These are phyloP conservation scores for Micractinium conductrix DNA, from an alignment of 139 green algal genomes.

Conservation along the genomic window DNA sequence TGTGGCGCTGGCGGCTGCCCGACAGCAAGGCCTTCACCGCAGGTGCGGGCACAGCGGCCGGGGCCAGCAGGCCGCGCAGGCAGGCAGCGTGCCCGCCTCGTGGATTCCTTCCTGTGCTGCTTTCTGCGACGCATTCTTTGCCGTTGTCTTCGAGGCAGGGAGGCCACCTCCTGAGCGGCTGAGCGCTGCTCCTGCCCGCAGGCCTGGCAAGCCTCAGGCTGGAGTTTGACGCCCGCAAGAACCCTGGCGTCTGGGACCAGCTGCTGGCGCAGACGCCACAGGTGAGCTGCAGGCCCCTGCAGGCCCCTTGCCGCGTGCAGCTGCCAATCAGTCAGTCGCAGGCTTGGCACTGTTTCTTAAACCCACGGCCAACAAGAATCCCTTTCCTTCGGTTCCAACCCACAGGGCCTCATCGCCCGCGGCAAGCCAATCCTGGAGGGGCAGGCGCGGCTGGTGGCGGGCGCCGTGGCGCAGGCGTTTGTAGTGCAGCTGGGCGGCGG, in stretches of 20 bases:
- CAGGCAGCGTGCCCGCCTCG: too few species aligned
- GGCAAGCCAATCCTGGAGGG: constrained; percentile 31
- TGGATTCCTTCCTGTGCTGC: too few species aligned
- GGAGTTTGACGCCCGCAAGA: constrained; percentile 59
- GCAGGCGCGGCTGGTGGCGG: constrained; percentile 33
- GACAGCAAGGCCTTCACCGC: constrained; percentile 59
- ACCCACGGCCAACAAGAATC: too few species aligned
- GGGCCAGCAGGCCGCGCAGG: too few species aligned
- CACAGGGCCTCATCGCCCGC: background rate
- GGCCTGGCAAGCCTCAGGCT: constrained; percentile 44
- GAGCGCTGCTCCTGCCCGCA: constrained; percentile 14
- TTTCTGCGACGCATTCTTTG: too few species aligned
- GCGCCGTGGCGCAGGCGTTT: constrained; percentile 35
- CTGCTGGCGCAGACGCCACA: constrained; percentile 36
- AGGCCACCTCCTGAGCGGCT: too few species aligned
- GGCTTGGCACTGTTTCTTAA: too few species aligned
- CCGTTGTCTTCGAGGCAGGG: too few species aligned
- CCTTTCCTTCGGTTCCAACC: too few species aligned
- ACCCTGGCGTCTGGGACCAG: constrained; percentile 61
- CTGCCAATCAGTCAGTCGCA: too few species aligned
- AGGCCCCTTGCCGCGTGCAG: too few species aligned
- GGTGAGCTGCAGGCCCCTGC: too few species aligned
- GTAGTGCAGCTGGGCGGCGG: constrained; percentile 47
- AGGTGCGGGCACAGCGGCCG: constrained; percentile 25
- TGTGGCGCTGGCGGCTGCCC: constrained; percentile 67